Conservation (phyloP, 108 stramenopile genomes). For the Skeletonema tropicum region DNA sequence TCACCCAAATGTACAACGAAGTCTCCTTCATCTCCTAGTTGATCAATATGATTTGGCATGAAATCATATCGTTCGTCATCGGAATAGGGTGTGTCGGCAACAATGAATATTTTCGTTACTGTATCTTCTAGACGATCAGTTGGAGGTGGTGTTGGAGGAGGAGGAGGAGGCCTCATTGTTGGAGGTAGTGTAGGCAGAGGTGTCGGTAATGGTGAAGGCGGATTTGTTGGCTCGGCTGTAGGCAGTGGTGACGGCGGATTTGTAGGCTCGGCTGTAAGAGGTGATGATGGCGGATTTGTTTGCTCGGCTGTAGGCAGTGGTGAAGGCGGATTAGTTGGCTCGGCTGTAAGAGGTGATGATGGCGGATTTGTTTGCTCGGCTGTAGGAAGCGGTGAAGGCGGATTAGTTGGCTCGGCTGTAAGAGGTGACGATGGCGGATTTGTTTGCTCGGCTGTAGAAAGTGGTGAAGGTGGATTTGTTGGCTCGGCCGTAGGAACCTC, state of each 20-base stretch:
- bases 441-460: background rate
- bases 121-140: conserved; percentile 5
- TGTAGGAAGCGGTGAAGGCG: background rate
- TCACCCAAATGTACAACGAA: conserved; percentile 85
- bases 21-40: conserved; percentile 54
- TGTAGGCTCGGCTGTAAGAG: background rate
- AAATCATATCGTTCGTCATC: conserved; percentile 43
- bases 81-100: conserved; percentile 63
- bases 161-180: background rate
- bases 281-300: background rate
- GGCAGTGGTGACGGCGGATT: background rate
- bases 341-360: background rate
- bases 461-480: background rate
- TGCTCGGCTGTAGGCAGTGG: background rate
- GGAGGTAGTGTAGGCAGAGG: background rate
- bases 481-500: background rate
- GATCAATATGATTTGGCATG: conserved; percentile 45
- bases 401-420: background rate
- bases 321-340: background rate
- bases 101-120: conserved; percentile 31
- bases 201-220: background rate
- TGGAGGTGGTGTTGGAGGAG: conserved; percentile 5
- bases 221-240: background rate
- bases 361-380: background rate
- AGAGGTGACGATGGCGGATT: background rate